Conservation (phyloP, 2,329 filamentous ascomycete species). For the Aspergillus alliaceus region DNA sequence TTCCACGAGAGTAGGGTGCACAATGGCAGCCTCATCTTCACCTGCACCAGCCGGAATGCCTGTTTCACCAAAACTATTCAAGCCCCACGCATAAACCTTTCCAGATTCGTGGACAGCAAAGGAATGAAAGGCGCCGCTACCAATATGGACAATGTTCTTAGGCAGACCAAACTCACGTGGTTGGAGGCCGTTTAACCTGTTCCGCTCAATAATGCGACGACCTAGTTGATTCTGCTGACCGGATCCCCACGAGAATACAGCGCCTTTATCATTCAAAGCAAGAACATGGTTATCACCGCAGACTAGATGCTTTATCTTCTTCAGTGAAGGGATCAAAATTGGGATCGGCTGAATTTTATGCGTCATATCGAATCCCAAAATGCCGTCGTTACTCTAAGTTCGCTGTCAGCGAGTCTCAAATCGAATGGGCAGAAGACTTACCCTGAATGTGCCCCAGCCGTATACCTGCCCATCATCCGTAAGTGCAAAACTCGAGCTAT, state of each 20-base stretch:
- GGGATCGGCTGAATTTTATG: slow-evolving; percentile 48
- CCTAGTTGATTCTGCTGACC: slow-evolving; percentile 71
- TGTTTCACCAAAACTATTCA: slow-evolving; percentile 85
- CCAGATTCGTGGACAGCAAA: slow-evolving; percentile 71
- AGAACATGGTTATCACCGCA: slow-evolving; percentile 60
- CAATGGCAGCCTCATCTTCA: slow-evolving; percentile 68
- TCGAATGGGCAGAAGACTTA: slow-evolving; percentile 29
- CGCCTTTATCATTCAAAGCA: slow-evolving; percentile 58
- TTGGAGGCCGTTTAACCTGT: slow-evolving; percentile 53
- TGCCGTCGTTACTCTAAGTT: slow-evolving; percentile 61
- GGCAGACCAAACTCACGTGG: slow-evolving; percentile 60
- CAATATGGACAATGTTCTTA: slow-evolving; percentile 60
- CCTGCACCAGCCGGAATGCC: slow-evolving; percentile 65
- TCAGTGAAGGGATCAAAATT: slow-evolving; percentile 51
- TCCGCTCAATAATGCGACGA: slow-evolving; percentile 61
- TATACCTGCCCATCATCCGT: slow-evolving; percentile 62
- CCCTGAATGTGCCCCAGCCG: slow-evolving; percentile 63
- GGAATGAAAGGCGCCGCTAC: slow-evolving; percentile 76
- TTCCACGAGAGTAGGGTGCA: slow-evolving; percentile 68
- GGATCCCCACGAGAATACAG: slow-evolving; percentile 65
- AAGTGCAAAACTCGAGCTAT: slow-evolving; percentile 60
- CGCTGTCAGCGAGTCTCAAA: slow-evolving; percentile 11
- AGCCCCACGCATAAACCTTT: slow-evolving; percentile 76
- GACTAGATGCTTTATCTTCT: slow-evolving; percentile 55
- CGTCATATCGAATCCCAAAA: slow-evolving; percentile 56